A percentile compares a stretch with the other conserved stretches of the same genome.
Evolutionary conservation across 352 stramenopile genomes (phyloP).

Genomic region (Globisporangium solare): DNA sequence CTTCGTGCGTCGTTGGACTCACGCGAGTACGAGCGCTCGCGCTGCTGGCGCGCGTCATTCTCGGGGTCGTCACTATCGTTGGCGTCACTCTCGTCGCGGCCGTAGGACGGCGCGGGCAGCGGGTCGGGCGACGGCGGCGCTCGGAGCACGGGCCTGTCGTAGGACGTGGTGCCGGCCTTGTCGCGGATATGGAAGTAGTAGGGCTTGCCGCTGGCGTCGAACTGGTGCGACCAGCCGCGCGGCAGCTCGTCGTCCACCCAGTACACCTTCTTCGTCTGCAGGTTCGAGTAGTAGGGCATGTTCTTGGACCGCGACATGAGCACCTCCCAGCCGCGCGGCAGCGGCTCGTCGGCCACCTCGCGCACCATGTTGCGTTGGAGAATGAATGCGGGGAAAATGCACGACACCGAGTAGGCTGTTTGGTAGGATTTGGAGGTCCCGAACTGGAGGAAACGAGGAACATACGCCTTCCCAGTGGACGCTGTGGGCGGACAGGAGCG

Average conservation of each 20-base stretch:
- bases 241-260: constrained; percentile 81
- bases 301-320: constrained; percentile 79
- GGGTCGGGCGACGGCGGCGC: constrained; percentile 26
- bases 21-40: background rate
- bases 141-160: constrained; percentile 61
- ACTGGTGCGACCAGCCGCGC: constrained; percentile 75
- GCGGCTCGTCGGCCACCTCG: constrained; percentile 52
- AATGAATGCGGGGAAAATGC: background rate
- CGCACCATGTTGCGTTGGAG: constrained; percentile 19
- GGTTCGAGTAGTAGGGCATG: constrained; percentile 84
- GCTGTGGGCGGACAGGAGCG: no score
- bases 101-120: constrained; percentile 41
- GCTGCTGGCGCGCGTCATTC: background rate
- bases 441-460: no score
- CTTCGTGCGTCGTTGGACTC: constrained; percentile 1
- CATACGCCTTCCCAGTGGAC: no score
- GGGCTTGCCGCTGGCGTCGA: constrained; percentile 47
- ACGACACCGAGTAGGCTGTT: no score
- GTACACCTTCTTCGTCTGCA: constrained; percentile 72
- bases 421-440: no score
- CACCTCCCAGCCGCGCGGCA: constrained; percentile 73
- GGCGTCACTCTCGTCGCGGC: constrained; percentile 9
- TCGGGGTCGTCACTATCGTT: no score
- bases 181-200: constrained; percentile 79
- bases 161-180: constrained; percentile 65